These are phyloP conservation scores for Colletotrichum camelliae DNA, from an alignment of 2,329 filamentous ascomycete species.

Conservation along the genomic window DNA sequence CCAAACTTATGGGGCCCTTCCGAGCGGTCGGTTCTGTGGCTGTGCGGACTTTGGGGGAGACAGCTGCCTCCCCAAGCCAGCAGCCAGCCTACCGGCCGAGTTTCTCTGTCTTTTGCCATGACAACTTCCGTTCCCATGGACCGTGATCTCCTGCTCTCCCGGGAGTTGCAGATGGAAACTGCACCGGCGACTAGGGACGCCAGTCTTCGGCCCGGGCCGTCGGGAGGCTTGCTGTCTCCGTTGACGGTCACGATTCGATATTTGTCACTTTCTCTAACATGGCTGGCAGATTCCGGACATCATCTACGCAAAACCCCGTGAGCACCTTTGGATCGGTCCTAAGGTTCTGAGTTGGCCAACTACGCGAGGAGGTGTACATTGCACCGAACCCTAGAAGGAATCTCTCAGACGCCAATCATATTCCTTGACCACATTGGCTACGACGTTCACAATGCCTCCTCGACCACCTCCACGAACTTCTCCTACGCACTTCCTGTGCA, in stretches of 20 bases:
- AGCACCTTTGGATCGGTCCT: background rate
- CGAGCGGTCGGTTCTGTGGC: background rate
- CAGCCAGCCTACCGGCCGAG: background rate
- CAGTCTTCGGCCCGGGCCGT: background rate
- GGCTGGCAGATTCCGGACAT: background rate
- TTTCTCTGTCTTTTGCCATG: background rate
- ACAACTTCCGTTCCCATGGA: background rate
- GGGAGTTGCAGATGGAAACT: background rate
- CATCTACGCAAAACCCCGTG: background rate
- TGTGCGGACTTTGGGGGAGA: background rate
- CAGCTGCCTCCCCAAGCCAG: background rate
- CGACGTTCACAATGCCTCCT: constrained; percentile 38
- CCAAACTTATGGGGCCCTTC: background rate
- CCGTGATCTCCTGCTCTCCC: background rate
- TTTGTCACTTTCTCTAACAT: background rate
- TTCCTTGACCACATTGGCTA: background rate
- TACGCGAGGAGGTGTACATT: background rate
- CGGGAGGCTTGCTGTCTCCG: background rate
- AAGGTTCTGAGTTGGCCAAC: background rate
- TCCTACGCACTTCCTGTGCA: constrained; percentile 77
- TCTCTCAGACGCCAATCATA: background rate
- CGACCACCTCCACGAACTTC: constrained; percentile 40
- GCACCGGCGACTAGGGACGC: background rate
- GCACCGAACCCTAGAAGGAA: background rate
- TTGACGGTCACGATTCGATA: background rate